These are phyloP conservation scores for Cutaneotrichosporon arboriforme DNA, from an alignment of 1,284 basidiomycete genomes.

Conservation along the genomic window DNA sequence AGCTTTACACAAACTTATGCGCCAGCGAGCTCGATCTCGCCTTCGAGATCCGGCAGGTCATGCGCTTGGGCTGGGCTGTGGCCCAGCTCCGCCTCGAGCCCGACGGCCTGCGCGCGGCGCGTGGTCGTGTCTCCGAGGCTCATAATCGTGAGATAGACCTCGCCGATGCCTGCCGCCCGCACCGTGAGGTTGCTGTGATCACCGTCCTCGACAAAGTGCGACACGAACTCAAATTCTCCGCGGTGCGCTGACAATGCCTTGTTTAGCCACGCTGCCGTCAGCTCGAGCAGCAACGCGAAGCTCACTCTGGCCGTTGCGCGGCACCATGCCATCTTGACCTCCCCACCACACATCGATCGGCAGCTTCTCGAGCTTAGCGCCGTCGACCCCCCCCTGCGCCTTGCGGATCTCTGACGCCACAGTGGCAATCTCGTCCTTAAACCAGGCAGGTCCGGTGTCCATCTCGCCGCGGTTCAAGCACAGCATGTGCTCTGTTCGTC, in stretches of 20 bases:
- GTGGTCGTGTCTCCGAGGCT: not conserved
- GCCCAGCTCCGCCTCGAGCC: too few species aligned
- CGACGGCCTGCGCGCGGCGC: not conserved
- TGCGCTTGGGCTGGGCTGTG: too few species aligned
- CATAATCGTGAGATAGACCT: conserved; percentile 19
- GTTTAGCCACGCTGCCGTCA: conserved; percentile 19
- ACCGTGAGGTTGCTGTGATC: conserved; percentile 18
- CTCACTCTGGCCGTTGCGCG: conserved; percentile 18
- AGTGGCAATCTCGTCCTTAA: conserved; percentile 21
- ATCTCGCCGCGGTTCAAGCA: conserved; percentile 39
- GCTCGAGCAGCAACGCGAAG: not conserved
- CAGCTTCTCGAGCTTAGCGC: not conserved
- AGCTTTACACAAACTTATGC: too few species aligned
- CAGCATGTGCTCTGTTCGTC: conserved; percentile 35
- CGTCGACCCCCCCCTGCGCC: not conserved
- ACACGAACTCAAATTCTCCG: conserved; percentile 6
- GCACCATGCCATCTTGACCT: conserved; percentile 21
- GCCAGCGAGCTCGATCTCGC: too few species aligned
- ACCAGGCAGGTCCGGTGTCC: conserved; percentile 38
- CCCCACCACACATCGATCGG: conserved; percentile 20
- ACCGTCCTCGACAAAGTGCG: conserved; percentile 19
- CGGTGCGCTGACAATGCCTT: conserved; percentile 14
- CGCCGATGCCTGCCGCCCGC: conserved; percentile 17
- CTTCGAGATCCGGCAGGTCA: too few species aligned
- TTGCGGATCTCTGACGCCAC: conserved; percentile 16